phyloP scores from a whole-genome alignment of 2,329 filamentous ascomycete genomes.

The Didymellaceae sp. region DNA sequence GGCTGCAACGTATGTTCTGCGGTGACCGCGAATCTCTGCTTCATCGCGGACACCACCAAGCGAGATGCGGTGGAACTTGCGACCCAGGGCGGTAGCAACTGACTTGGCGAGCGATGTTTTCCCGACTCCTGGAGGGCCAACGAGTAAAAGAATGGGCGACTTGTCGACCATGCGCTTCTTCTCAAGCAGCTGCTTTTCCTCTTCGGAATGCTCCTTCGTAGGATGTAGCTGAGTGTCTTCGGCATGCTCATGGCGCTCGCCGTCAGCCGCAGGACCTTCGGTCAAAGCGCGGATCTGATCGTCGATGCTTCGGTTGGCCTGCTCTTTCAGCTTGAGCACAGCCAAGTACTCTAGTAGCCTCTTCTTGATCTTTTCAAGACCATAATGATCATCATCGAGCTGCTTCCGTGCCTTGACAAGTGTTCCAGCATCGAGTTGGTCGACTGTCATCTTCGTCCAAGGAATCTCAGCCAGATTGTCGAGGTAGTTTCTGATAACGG shows the following conservation, averaged over 20 bases:
- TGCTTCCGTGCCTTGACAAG: constrained; percentile 82
- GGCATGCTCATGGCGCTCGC: constrained; percentile 48
- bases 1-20: constrained; percentile 96
- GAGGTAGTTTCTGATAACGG: constrained; percentile 89
- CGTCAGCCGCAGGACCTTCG: constrained; percentile 47
- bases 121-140: constrained; percentile 91
- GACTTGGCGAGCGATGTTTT: constrained; percentile 96
- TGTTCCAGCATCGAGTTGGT: constrained; percentile 82
- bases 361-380: constrained; percentile 97
- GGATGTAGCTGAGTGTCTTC: constrained; percentile 52
- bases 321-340: constrained; percentile 93
- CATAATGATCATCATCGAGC: constrained; percentile 95
- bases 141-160: constrained; percentile 91
- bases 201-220: constrained; percentile 45
- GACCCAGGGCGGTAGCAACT: constrained; percentile 86
- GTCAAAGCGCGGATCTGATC: constrained; percentile 70
- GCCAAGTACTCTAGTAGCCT: constrained; percentile 92
- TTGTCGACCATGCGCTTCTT: constrained; percentile 89
- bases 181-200: constrained; percentile 75
- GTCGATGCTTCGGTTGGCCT: constrained; percentile 83
- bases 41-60: constrained; percentile 95
- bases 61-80: constrained; percentile 97
- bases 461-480: constrained; percentile 94
- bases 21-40: constrained; percentile 93
- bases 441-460: constrained; percentile 84